These are phyloP conservation scores for Mycena maculata DNA, from an alignment of 768 basidiomycete species.

Conservation along the genomic window DNA sequence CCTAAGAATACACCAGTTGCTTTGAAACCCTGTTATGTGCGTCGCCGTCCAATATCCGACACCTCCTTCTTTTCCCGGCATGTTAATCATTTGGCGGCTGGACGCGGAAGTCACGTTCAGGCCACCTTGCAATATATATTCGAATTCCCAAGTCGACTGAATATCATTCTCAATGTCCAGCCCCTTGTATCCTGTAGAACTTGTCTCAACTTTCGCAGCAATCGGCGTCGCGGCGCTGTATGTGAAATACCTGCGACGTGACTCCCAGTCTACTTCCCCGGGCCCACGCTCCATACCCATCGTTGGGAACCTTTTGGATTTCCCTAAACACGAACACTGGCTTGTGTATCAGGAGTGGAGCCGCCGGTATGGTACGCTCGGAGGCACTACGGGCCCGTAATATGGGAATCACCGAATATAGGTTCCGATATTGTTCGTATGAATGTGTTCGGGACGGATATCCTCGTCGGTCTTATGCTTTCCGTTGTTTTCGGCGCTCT, in stretches of 20 bases:
- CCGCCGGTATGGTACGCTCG: constrained; percentile 43
- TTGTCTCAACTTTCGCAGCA: constrained; percentile 7
- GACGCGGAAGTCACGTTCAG: not conserved
- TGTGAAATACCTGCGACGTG: constrained; percentile 29
- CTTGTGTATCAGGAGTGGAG: constrained; percentile 52
- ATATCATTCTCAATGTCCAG: not conserved
- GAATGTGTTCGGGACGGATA: constrained; percentile 34
- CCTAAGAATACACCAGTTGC: no score
- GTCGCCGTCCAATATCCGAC: not conserved
- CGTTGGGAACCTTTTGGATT: constrained; percentile 53
- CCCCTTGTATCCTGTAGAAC: constrained; percentile 2
- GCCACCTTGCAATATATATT: constrained; percentile 8
- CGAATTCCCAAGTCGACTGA: not conserved
- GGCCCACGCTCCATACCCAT: constrained; percentile 52
- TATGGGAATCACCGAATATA: not conserved
- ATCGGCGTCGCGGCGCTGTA: not conserved
- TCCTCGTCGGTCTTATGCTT: no score
- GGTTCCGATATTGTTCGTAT: constrained; percentile 35
- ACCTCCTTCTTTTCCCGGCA: not conserved
- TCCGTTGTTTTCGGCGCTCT: no score
- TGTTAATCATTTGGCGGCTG: not conserved
- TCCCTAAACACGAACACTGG: constrained; percentile 52
- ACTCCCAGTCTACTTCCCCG: constrained; percentile 41
- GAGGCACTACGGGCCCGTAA: no score
- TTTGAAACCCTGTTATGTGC: no score